Conservation (phyloP, 805 yeast genomes). For the Phaffomyces antillensis region DNA sequence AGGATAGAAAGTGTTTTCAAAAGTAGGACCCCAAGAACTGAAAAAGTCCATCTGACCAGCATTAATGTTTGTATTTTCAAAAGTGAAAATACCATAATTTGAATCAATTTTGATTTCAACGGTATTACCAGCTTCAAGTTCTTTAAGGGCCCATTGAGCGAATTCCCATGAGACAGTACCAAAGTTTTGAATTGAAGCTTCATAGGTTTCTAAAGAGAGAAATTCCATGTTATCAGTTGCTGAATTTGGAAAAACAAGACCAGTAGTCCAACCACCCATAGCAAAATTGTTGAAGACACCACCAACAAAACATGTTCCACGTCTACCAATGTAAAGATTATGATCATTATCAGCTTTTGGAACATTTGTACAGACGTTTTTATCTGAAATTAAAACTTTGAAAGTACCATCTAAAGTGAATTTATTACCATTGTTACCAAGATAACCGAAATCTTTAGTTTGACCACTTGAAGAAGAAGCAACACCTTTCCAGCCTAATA, state of each 20-base stretch:
- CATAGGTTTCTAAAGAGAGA: background rate
- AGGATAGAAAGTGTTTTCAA: constrained; percentile 12
- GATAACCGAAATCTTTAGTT: constrained; percentile 4
- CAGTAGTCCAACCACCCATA: background rate
- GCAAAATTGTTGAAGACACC: background rate
- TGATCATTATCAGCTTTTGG: background rate
- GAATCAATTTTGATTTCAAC: constrained; percentile 3
- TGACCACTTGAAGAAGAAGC: constrained; percentile 8
- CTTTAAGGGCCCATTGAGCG: constrained; percentile 8
- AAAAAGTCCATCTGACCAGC: constrained; percentile 11
- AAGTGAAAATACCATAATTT: background rate
- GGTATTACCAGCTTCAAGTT: constrained; percentile 4
- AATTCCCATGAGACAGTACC: constrained; percentile 5
- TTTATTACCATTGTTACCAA: constrained; percentile 2
- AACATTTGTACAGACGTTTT: constrained; percentile 4
- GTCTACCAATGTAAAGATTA: constrained; percentile 4
- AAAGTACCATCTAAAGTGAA: constrained; percentile 3
- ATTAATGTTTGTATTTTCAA: background rate
- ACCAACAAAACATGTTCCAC: constrained; percentile 3
- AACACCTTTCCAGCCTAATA: constrained; percentile 4
- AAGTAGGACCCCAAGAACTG: constrained; percentile 16
- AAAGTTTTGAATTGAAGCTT: background rate
- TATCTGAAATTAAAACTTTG: background rate
- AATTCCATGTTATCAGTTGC: background rate
- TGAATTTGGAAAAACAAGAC: background rate